Evolutionary conservation across 345 rosid genomes (phyloP).

Genomic region (Populus davidiana): DNA sequence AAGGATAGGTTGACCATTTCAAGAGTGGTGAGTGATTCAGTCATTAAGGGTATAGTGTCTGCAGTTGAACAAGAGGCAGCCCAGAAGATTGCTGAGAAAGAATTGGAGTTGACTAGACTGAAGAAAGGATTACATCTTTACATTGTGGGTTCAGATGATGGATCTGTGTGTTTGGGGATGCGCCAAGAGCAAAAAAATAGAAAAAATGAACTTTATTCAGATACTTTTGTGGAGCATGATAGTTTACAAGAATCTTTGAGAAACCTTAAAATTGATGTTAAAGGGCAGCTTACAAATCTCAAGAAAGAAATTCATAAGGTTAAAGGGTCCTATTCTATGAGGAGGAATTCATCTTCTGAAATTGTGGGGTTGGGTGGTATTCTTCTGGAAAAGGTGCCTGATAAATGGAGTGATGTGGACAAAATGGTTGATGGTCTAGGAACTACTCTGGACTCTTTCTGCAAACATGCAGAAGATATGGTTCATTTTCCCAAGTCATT

Average conservation of each 20-base stretch:
- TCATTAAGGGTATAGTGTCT: slow-evolving; percentile 57
- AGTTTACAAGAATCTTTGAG: slow-evolving; percentile 31
- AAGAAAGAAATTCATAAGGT: slow-evolving; percentile 48
- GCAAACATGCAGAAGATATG: not conserved
- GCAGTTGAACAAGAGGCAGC: slow-evolving; percentile 60
- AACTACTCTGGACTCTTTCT: slow-evolving; percentile 8
- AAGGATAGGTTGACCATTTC: slow-evolving; percentile 54
- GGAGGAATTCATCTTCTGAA: slow-evolving; percentile 35
- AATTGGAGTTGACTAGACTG: slow-evolving; percentile 51
- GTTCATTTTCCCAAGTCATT: slow-evolving; percentile 31
- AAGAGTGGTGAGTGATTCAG: slow-evolving; percentile 72
- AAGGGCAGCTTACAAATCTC: slow-evolving; percentile 56
- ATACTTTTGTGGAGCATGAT: slow-evolving; percentile 19
- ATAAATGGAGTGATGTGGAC: slow-evolving; percentile 23
- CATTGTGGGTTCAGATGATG: slow-evolving; percentile 31
- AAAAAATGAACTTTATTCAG: slow-evolving; percentile 10
- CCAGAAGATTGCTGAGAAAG: slow-evolving; percentile 60
- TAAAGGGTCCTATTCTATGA: slow-evolving; percentile 32
- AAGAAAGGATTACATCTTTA: slow-evolving; percentile 39
- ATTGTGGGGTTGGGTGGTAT: slow-evolving; percentile 45
- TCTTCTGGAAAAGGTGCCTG: slow-evolving; percentile 37
- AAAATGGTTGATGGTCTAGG: slow-evolving; percentile 20
- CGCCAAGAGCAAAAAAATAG: slow-evolving; percentile 5
- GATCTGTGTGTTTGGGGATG: slow-evolving; percentile 9
- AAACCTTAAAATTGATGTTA: slow-evolving; percentile 36